Base-by-base conservation (phyloP, 768 basidiomycete genomes). In the Russula ochroleuca region DNA sequence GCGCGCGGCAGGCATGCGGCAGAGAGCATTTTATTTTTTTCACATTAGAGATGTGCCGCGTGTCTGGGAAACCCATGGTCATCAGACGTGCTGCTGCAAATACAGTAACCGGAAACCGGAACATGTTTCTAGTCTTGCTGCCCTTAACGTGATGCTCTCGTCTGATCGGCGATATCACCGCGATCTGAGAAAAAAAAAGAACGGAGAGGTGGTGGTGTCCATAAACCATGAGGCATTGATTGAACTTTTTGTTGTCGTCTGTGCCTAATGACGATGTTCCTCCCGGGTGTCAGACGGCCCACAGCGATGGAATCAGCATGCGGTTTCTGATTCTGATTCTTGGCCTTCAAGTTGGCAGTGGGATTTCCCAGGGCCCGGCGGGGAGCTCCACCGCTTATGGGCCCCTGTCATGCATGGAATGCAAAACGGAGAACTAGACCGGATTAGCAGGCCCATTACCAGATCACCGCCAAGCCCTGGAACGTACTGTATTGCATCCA, bases 141-240 rank as follows among this genome's bases (percentile, higher is more conserved):
- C 1, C 9, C 51, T 35, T 43, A 41, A 33, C 21, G 40, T 51
- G 40, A 53, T 33, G 31, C 6, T 1, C 17, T 25, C 45, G 45
- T 45, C 51, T 61, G 63, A 90, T 97, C 40, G 78, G 83, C 21
- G 81, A 84, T 25, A 81, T 93, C 41, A 75, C 81, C 66, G 51
- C 41, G 87, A 93, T 3, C 76, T 78, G 1, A 73, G 76, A 37
- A 94, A 94, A 73, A 77, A 80, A 33, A 25, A 35, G 33, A n/a
- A 14, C 21, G 33, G 93, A 92, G 14, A 21, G 93, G 41, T 37
- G 35, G 92, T 19, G 35, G 35, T 35, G 35, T 35, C 33, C 35
- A 79, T 45, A 38, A n/a, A 17, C 48, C 47, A 21, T 43, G n/a
- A 48, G 19, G 60, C 41, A 6, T 45, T n/a, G 8, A 25, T 15